phyloP scores from a whole-genome alignment of 495 filamentous ascomycete genomes.

The Aspergillus diversus region DNA sequence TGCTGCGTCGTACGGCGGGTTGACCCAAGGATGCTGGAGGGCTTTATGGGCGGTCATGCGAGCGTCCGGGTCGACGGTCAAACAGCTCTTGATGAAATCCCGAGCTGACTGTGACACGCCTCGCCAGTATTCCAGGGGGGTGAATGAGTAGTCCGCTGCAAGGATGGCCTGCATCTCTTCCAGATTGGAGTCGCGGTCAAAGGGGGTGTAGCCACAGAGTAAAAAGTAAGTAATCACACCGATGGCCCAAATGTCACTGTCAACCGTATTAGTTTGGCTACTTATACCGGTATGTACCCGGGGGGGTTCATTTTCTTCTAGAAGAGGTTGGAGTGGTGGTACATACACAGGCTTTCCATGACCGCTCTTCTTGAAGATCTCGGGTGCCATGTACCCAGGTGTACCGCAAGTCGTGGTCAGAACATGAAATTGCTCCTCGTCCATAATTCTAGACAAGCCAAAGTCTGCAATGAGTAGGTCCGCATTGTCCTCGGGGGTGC shows the following conservation, averaged over 20 bases:
- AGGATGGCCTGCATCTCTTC: slow-evolving; percentile 99
- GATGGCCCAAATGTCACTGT: slow-evolving; percentile 77
- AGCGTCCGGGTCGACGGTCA: slow-evolving; percentile 83
- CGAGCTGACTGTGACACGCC: slow-evolving; percentile 84
- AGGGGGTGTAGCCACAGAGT: slow-evolving; percentile 96
- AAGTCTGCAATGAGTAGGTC: slow-evolving; percentile 95
- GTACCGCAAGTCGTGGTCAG: slow-evolving; percentile 97
- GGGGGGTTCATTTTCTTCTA: slow-evolving; percentile 4
- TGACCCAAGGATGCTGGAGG: slow-evolving; percentile 85
- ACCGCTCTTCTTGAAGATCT: slow-evolving; percentile 79
- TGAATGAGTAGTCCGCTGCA: slow-evolving; percentile 93
- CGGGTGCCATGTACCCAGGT: slow-evolving; percentile 92
- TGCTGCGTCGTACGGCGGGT: slow-evolving; percentile 49
- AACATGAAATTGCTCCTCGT: slow-evolving; percentile 98
- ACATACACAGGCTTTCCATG: slow-evolving; percentile 79
- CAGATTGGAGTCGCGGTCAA: slow-evolving; percentile 94
- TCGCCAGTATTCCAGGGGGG: slow-evolving; percentile 96
- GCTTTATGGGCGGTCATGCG: slow-evolving; percentile 97
- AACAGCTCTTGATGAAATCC: slow-evolving; percentile 84
- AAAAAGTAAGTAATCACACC: slow-evolving; percentile 94
- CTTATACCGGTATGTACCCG: not conserved
- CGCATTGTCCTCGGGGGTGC: slow-evolving; percentile 60
- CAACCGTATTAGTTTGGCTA: slow-evolving; percentile 9
- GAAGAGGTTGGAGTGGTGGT: not conserved
- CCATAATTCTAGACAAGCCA: slow-evolving; percentile 93